Conservation (phyloP, 345 rosid species). For the Reutealis trisperma region DNA sequence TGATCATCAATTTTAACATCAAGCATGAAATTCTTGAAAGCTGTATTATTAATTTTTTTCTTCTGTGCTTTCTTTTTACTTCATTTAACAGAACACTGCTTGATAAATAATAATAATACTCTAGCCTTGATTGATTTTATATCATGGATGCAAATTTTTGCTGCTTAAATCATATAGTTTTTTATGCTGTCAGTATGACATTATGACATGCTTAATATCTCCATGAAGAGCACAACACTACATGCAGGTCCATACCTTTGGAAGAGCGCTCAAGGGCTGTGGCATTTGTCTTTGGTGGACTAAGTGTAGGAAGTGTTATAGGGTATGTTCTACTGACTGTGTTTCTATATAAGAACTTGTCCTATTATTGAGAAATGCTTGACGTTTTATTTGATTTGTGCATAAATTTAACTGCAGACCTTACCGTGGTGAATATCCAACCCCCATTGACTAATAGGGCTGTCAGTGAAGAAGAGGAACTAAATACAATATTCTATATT, state of each 20-base stretch:
- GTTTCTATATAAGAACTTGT: constrained; percentile 3
- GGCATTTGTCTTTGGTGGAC: constrained; percentile 88
- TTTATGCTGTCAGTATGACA: constrained; percentile 2
- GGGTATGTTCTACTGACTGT: constrained; percentile 60
- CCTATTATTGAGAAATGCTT: constrained; percentile 11
- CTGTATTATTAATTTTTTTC: neutral
- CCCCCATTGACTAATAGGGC: neutral
- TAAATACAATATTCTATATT: neutral
- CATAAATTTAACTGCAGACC: neutral
- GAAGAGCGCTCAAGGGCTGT: constrained; percentile 94
- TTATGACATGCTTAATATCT: neutral
- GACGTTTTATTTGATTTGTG: neutral
- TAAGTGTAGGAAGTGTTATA: constrained; percentile 83
- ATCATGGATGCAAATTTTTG: neutral
- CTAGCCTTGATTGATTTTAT: neutral
- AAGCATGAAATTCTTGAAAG: neutral
- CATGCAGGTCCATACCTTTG: constrained; percentile 77
- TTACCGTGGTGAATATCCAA: neutral
- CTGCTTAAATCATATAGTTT: neutral
- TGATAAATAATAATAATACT: neutral
- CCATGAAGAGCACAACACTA: constrained; percentile 11
- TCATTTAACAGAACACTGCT: neutral
- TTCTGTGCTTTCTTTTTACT: neutral
- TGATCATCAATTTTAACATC: neutral
- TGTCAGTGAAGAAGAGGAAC: neutral